phyloP scores from a whole-genome alignment of 306 rosid species.

The Lathyrus sativus region DNA sequence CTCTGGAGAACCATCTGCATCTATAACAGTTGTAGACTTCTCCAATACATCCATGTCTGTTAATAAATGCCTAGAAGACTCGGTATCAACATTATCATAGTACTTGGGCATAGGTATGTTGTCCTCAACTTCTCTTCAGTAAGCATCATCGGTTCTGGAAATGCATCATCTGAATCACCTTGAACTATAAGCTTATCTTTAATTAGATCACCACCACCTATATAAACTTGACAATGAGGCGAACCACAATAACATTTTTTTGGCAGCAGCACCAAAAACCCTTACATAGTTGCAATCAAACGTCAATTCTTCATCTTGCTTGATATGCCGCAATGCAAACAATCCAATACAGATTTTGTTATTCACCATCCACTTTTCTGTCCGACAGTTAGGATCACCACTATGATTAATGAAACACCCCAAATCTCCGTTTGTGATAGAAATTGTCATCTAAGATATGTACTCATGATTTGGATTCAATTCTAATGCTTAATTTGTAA shows the following conservation, averaged over 20 bases:
- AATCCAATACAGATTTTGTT: conserved; percentile 98
- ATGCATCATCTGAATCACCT: conserved; percentile 96
- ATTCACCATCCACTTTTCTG: conserved; percentile 99
- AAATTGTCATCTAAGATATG: too few species aligned
- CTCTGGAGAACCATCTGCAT: conserved; percentile 42
- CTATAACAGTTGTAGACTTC: conserved; percentile 39
- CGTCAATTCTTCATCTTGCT: conserved; percentile 99
- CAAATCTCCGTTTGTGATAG: conserved; percentile 97
- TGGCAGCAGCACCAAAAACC: conserved; percentile 99
- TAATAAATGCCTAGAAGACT: conserved; percentile 39
- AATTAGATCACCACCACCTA: conserved; percentile 90
- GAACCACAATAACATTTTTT: conserved; percentile 92
- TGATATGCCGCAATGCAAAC: conserved; percentile 83
- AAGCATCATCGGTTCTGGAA: conserved; percentile 83
- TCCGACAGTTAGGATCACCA: conserved; percentile 95
- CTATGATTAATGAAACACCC: conserved; percentile 99
- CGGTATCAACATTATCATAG: conserved; percentile 38
- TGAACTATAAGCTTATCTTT: conserved; percentile 66
- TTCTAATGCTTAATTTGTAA: too few species aligned
- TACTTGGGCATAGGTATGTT: conserved; percentile 35
- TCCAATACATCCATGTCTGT: conserved; percentile 46
- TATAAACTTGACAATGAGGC: conserved; percentile 79
- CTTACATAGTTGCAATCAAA: conserved; percentile 99
- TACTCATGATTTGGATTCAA: too few species aligned
- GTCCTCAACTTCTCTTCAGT: conserved; percentile 45